phyloP scores from a whole-genome alignment of 306 rosid species.

The Prunus mume region DNA sequence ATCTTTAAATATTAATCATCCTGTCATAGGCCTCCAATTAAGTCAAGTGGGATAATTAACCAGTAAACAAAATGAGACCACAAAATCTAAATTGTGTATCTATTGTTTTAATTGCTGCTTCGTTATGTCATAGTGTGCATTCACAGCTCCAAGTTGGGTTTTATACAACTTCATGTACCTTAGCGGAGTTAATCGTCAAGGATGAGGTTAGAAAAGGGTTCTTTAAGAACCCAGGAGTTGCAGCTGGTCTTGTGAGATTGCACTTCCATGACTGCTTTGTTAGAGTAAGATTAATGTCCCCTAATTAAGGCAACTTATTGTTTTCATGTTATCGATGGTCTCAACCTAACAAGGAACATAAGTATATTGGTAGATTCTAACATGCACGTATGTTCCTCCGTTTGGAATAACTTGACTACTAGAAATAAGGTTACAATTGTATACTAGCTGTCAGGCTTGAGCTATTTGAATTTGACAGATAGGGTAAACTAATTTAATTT shows the following conservation, averaged over 20 bases:
- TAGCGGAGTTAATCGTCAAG: constrained; percentile 60
- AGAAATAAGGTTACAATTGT: background rate
- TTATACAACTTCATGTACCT: constrained; percentile 45
- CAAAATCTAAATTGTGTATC: constrained; percentile 21
- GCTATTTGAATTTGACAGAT: no score
- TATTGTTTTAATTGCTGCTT: constrained; percentile 20
- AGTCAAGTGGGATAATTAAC: background rate
- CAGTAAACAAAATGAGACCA: constrained; percentile 37
- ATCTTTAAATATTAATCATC: constrained; percentile 9
- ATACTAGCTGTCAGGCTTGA: background rate
- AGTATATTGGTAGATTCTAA: no score
- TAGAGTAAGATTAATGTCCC: constrained; percentile 42
- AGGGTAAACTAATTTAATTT: background rate
- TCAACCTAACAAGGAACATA: no score
- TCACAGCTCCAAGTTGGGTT: constrained; percentile 58
- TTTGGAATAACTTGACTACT: background rate
- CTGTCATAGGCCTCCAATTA: constrained; percentile 3
- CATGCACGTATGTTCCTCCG: no score
- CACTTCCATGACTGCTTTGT: constrained; percentile 84
- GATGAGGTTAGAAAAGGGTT: constrained; percentile 47
- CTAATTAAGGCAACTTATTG: background rate
- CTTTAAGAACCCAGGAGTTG: constrained; percentile 41
- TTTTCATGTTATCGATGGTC: no score
- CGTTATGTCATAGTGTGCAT: constrained; percentile 35
- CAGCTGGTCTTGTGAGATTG: constrained; percentile 73